Evolutionary conservation across 352 stramenopile genomes (phyloP).

Genomic region (Phytophthora fragariae): DNA sequence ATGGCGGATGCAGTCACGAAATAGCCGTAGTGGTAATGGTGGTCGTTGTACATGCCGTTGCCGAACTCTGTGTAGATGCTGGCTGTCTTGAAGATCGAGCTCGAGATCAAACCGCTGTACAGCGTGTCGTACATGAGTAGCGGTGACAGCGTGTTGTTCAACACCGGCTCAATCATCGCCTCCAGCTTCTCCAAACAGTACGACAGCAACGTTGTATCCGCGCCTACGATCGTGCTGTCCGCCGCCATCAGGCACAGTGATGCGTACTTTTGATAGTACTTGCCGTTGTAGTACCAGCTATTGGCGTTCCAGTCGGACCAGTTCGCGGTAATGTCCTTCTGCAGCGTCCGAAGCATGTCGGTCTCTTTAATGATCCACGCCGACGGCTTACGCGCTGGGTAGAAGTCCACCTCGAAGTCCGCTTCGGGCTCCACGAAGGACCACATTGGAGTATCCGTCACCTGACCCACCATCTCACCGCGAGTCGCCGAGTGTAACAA

Average conservation of each 20-base stretch:
- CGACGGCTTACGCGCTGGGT: not conserved
- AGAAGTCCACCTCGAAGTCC: not conserved
- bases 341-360: not conserved
- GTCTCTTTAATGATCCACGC: not conserved
- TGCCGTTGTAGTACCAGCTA: not conserved
- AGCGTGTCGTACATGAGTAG: constrained; percentile 65
- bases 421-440: not conserved
- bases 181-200: not conserved
- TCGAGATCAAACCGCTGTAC: constrained; percentile 59
- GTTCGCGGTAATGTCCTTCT: not conserved
- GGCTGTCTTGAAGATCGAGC: constrained; percentile 47
- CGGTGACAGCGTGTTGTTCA: constrained; percentile 53
- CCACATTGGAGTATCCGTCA: not conserved
- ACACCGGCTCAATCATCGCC: constrained; percentile 51
- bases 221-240: not conserved
- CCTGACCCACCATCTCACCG: constrained; percentile 15
- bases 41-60: constrained; percentile 78
- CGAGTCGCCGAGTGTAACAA: constrained; percentile 54
- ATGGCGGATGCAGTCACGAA: constrained; percentile 67
- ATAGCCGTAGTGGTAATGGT: constrained; percentile 82
- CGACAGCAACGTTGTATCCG: not conserved
- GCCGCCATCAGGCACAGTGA: not conserved
- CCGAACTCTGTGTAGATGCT: constrained; percentile 67
- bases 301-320: constrained; percentile 23
- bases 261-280: not conserved